A percentile compares a stretch with the other conserved stretches of the same genome.
These are phyloP conservation scores for Pichia nanzhaoensis DNA, from an alignment of 805 yeast species.

Conservation along the genomic window DNA sequence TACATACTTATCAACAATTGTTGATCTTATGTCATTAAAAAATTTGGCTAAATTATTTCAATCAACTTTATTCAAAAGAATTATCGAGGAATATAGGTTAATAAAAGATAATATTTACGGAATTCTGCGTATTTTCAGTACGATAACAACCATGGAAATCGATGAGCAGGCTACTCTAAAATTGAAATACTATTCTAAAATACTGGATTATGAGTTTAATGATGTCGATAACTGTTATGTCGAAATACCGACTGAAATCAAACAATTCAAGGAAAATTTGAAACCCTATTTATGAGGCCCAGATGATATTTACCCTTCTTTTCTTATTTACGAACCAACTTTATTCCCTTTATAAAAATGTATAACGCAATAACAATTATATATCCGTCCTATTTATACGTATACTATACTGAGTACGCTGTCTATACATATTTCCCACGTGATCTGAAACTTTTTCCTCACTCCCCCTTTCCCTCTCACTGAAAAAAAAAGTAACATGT, in stretches of 20 bases:
- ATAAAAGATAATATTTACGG: slow-evolving; percentile 31
- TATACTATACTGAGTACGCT: no score
- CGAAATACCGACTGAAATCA: slow-evolving; percentile 27
- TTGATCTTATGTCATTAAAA: slow-evolving; percentile 23
- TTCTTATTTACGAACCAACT: no score
- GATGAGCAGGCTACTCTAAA: slow-evolving; percentile 13
- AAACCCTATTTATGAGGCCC: neutral
- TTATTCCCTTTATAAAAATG: no score
- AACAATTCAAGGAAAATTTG: slow-evolving; percentile 20
- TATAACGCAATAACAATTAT: no score
- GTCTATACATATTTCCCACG: no score
- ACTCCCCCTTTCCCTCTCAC: no score
- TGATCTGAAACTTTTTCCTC: no score
- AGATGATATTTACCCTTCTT: no score
- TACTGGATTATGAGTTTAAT: slow-evolving; percentile 29
- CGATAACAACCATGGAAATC: neutral
- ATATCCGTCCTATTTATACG: no score
- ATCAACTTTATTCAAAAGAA: slow-evolving; percentile 24
- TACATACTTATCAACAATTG: slow-evolving; percentile 26
- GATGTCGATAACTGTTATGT: slow-evolving; percentile 32
- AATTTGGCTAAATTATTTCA: slow-evolving; percentile 16
- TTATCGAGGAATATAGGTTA: slow-evolving; percentile 31
- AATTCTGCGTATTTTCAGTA: slow-evolving; percentile 24
- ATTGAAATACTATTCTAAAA: slow-evolving; percentile 24
- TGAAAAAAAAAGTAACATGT: no score